These are phyloP conservation scores for Annulohypoxylon nitens DNA, from an alignment of 495 filamentous ascomycete species.

Conservation along the genomic window DNA sequence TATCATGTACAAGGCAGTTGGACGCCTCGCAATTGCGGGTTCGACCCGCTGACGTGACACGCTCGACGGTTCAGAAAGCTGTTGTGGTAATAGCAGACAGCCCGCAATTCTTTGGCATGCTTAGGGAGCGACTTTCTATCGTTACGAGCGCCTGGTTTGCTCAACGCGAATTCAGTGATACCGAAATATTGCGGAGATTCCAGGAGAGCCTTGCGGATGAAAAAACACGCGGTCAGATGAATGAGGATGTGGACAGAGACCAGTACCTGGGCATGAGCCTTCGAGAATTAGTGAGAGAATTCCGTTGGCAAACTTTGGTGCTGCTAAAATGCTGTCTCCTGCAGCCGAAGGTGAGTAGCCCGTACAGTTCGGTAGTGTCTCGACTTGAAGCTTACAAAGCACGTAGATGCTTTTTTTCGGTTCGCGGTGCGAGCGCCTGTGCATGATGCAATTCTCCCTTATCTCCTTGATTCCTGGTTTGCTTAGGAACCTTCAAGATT, in stretches of 20 bases:
- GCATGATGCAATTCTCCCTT: constrained; percentile 98
- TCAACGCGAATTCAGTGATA: constrained; percentile 80
- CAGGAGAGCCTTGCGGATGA: constrained; percentile 84
- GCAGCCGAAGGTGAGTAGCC: constrained; percentile 84
- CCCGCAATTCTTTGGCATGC: constrained; percentile 81
- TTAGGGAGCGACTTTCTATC: constrained; percentile 85
- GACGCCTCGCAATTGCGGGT: constrained; percentile 81
- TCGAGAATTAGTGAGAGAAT: constrained; percentile 92
- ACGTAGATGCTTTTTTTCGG: constrained; percentile 97
- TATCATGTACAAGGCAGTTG: constrained; percentile 93
- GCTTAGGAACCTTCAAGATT: constrained; percentile 87
- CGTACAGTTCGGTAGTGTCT: not conserved
- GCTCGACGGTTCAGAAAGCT: constrained; percentile 97
- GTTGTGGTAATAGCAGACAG: constrained; percentile 96
- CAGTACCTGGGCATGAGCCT: constrained; percentile 93
- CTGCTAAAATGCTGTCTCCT: constrained; percentile 92
- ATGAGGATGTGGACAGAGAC: constrained; percentile 80
- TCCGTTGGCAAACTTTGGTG: constrained; percentile 91
- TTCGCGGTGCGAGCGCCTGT: constrained; percentile 90
- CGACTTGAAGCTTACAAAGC: constrained; percentile 15
- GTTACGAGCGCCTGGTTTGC: constrained; percentile 97
- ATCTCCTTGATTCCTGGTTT: constrained; percentile 94
- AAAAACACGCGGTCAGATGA: constrained; percentile 70
- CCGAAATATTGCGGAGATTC: constrained; percentile 76
- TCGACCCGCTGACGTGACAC: constrained; percentile 87